Percentiles rank a stretch among this genome's conserved stretches.
These are phyloP conservation scores for Friedmanniomyces simplex DNA, from an alignment of 495 filamentous ascomycete genomes.

Conservation along the genomic window DNA sequence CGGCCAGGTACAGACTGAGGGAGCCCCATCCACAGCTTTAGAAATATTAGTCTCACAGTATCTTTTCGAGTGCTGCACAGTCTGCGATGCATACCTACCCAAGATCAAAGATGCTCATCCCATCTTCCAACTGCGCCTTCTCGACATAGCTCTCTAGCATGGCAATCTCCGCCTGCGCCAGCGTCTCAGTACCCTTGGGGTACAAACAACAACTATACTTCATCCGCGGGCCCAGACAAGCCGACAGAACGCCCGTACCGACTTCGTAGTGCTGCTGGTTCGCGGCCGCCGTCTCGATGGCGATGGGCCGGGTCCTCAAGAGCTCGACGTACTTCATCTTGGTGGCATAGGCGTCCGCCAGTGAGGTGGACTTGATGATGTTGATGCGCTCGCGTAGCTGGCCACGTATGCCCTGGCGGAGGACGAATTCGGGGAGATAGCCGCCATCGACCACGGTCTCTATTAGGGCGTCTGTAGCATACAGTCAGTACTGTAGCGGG, in stretches of 20 bases:
- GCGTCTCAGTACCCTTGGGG: constrained; percentile 42
- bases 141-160: constrained; percentile 52
- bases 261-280: constrained; percentile 63
- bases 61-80: too few species aligned
- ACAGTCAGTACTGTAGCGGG: background rate
- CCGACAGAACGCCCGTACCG: constrained; percentile 45
- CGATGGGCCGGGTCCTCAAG: constrained; percentile 46
- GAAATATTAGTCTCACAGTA: too few species aligned
- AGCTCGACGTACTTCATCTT: constrained; percentile 50
- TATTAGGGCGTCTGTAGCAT: background rate
- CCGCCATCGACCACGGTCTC: constrained; percentile 13
- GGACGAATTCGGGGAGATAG: constrained; percentile 20
- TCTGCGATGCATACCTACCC: constrained; percentile 33
- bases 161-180: constrained; percentile 52
- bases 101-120: constrained; percentile 51
- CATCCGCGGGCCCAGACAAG: constrained; percentile 51
- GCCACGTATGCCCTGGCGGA: constrained; percentile 45
- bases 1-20: constrained; percentile 49
- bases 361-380: constrained; percentile 37
- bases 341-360: constrained; percentile 36
- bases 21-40: constrained; percentile 63
- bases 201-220: constrained; percentile 55
- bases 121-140: constrained; percentile 44
- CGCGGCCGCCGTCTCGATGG: constrained; percentile 49
- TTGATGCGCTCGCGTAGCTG: constrained; percentile 44